A percentile compares a stretch with the other conserved stretches of the same genome.
These are phyloP conservation scores for Elaeis guineensis DNA, from an alignment of 176 grass and related monocot genomes.

Conservation along the genomic window DNA sequence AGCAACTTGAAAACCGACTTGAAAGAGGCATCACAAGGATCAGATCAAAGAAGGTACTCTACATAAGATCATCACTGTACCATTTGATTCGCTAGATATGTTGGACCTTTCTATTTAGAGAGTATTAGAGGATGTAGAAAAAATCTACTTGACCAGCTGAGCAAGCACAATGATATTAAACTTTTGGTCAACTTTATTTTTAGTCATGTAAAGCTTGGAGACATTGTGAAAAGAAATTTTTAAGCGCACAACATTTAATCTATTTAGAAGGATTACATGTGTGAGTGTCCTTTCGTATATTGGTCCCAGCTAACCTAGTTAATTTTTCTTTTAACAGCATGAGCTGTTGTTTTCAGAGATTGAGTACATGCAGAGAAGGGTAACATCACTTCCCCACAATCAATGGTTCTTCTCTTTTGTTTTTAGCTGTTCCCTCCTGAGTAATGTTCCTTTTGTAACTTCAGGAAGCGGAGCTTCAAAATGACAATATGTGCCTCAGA, in stretches of 20 bases:
- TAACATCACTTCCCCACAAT: neutral
- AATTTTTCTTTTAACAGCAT: neutral
- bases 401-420: no score
- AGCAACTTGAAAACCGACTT: neutral
- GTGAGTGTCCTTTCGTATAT: neutral
- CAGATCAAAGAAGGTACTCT: conserved; percentile 1
- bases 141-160: no score
- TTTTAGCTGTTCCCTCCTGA: no score
- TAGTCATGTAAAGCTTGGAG: no score
- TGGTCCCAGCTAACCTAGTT: no score
- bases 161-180: no score
- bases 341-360: neutral
- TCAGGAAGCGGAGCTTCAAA: conserved; percentile 66
- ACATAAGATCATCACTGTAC: neutral
- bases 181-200: no score
- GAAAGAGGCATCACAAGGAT: conserved; percentile 3
- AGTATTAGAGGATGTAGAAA: no score
- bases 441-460: no score
- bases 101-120: neutral
- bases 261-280: neutral
- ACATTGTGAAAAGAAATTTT: no score
- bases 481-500: conserved; percentile 55
- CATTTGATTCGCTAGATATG: neutral
- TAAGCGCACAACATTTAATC: no score
- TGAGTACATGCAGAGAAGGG: conserved; percentile 2